Percentiles rank a stretch among this genome's conserved stretches.
Evolutionary conservation across 2,329 filamentous ascomycete genomes (phyloP).

Genomic region (Calonectria ilicicola): DNA sequence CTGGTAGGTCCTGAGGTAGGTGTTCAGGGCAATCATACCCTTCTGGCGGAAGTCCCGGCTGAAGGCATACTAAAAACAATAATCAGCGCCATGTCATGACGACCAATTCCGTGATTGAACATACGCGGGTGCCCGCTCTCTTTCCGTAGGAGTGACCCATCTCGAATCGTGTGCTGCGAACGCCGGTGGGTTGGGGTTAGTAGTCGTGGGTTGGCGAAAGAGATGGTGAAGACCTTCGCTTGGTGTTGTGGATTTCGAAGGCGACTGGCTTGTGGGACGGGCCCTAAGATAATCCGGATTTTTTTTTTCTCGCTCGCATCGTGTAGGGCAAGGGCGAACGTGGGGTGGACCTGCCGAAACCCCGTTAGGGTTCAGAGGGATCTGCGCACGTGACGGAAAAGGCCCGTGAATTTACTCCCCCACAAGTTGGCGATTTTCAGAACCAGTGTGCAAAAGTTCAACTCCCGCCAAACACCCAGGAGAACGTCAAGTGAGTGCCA

Average conservation of each 20-base stretch:
- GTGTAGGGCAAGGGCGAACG: conserved; percentile 49
- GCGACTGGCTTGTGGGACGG: conserved; percentile 51
- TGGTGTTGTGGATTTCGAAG: conserved; percentile 53
- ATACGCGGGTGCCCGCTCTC: conserved; percentile 85
- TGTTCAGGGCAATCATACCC: conserved; percentile 92
- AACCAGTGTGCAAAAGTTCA: conserved; percentile 46
- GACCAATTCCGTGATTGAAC: conserved; percentile 51
- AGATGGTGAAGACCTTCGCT: conserved; percentile 48
- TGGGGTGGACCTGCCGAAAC: conserved; percentile 23
- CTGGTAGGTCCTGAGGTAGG: conserved; percentile 96
- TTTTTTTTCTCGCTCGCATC: conserved; percentile 43
- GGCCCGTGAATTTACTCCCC: conserved; percentile 47
- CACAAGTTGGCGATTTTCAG: conserved; percentile 49
- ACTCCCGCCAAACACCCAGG: conserved; percentile 51
- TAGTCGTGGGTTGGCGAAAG: conserved; percentile 57
- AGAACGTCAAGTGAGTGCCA: conserved; percentile 55
- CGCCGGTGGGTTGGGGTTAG: conserved; percentile 52
- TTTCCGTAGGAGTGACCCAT: conserved; percentile 93
- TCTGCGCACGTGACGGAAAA: conserved; percentile 43
- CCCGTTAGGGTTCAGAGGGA: conserved; percentile 48
- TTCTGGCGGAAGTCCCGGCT: conserved; percentile 94
- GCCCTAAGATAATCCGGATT: conserved; percentile 52
- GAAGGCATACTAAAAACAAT: conserved; percentile 80
- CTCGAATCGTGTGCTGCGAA: conserved; percentile 66
- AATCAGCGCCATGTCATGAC: conserved; percentile 46